phyloP scores from a whole-genome alignment of 495 filamentous ascomycete genomes.

The Penicillium canariense region DNA sequence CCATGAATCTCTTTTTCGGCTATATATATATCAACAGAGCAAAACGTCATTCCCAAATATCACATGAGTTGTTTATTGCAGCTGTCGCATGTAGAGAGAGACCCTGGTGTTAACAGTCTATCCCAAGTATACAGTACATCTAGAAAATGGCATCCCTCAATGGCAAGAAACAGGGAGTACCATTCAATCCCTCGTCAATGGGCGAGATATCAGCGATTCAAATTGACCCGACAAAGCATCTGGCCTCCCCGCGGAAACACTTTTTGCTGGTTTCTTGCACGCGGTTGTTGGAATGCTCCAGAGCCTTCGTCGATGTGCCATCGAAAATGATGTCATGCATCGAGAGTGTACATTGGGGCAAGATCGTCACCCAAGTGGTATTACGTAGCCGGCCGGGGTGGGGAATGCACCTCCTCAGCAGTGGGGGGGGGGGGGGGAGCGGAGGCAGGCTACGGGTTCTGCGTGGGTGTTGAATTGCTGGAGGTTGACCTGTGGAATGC shows the following conservation, averaged over 20 bases:
- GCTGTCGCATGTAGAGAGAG: too few species aligned
- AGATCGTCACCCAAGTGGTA: conserved; percentile 2
- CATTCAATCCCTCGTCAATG: too few species aligned
- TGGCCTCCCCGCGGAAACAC: neutral
- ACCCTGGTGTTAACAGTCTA: too few species aligned
- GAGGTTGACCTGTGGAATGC: neutral
- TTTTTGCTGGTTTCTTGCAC: neutral
- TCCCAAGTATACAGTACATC: neutral
- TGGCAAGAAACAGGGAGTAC: too few species aligned
- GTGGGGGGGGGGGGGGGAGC: neutral
- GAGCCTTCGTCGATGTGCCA: neutral
- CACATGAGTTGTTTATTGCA: neutral
- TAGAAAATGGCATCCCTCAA: too few species aligned
- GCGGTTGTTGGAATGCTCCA: neutral
- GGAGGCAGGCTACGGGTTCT: neutral
- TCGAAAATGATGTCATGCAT: conserved; percentile 17
- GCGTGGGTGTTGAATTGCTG: too few species aligned
- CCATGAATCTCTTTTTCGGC: neutral
- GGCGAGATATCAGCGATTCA: too few species aligned
- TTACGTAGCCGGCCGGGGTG: conserved; percentile 17
- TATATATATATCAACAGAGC: neutral
- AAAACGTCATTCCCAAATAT: neutral
- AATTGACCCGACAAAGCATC: too few species aligned
- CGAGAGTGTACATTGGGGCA: neutral
- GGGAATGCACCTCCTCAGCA: conserved; percentile 12